Percentiles rank a stretch among this genome's conserved stretches.
phyloP scores from a whole-genome alignment of 352 stramenopile genomes.

The Pythium oligandrum region DNA sequence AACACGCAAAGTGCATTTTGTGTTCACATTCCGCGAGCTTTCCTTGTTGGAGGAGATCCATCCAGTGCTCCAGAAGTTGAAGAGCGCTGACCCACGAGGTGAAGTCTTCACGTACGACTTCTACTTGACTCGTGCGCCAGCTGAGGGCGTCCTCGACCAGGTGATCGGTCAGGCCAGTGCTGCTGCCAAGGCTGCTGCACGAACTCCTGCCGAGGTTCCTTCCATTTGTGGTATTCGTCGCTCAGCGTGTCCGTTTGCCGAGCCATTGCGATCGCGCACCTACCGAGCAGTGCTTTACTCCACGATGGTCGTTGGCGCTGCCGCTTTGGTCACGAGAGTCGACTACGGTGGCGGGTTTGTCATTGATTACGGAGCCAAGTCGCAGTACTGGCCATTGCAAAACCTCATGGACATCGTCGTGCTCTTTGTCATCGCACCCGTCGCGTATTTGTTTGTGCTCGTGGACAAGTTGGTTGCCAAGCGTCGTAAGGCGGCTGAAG shows the following conservation, averaged over 20 bases:
- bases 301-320: conserved; percentile 14
- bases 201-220: not conserved
- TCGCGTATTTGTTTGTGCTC: conserved; percentile 13
- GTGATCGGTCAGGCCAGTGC: conserved; percentile 1
- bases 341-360: conserved; percentile 24
- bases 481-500: not conserved
- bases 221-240: too few relatives aligned
- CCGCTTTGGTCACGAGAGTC: conserved; percentile 10
- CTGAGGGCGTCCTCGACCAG: conserved; percentile 12
- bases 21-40: conserved; percentile 23
- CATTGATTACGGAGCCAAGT: conserved; percentile 15
- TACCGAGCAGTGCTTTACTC: conserved; percentile 17
- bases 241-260: conserved; percentile 16
- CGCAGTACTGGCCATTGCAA: conserved; percentile 31
- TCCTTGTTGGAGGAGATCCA: conserved; percentile 17
- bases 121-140: conserved; percentile 17
- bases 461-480: conserved; percentile 4
- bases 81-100: conserved; percentile 13
- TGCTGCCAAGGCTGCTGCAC: not conserved
- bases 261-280: conserved; percentile 14
- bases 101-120: conserved; percentile 21
- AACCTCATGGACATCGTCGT: conserved; percentile 22
- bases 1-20: conserved; percentile 10
- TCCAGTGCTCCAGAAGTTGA: conserved; percentile 14
- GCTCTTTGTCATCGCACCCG: conserved; percentile 15